Evolutionary conservation across 371 early-diverging fungal species (phyloP).

Genomic region (Gilbertella persicaria): DNA sequence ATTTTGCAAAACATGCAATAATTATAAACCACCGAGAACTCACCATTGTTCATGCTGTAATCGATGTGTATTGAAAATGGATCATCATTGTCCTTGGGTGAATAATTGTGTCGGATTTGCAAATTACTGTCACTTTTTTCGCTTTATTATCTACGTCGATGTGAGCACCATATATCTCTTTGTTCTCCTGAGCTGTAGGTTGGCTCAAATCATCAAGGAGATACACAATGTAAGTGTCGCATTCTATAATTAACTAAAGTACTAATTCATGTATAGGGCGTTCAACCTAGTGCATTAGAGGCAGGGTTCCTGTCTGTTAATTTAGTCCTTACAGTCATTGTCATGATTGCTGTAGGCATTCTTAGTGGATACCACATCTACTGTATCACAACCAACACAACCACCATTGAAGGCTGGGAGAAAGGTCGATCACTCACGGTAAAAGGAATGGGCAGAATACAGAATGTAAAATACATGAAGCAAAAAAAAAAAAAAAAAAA

Average conservation of each 20-base stretch:
- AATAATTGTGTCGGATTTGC: constrained; percentile 94
- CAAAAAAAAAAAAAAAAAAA: not conserved
- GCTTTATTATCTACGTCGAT: constrained; percentile 79
- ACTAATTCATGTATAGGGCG: constrained; percentile 21
- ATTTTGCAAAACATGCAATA: constrained; percentile 76
- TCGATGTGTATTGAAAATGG: constrained; percentile 88
- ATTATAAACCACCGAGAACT: constrained; percentile 79
- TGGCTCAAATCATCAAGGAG: constrained; percentile 35
- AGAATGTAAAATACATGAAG: constrained; percentile 41
- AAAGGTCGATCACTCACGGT: constrained; percentile 83
- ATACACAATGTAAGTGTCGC: constrained; percentile 29
- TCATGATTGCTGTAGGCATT: constrained; percentile 78
- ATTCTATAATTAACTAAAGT: no score
- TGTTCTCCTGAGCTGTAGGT: constrained; percentile 37
- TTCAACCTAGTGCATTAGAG: constrained; percentile 60
- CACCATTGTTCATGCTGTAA: constrained; percentile 85
- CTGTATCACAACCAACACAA: constrained; percentile 84
- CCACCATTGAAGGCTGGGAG: constrained; percentile 92
- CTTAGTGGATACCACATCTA: constrained; percentile 84
- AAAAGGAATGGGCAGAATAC: constrained; percentile 63
- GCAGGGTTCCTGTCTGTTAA: constrained; percentile 67
- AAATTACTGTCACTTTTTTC: constrained; percentile 89
- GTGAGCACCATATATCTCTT: constrained; percentile 55
- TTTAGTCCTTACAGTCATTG: constrained; percentile 64
- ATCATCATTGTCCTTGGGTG: constrained; percentile 97